A percentile compares a stretch with the other conserved stretches of the same genome.
Evolutionary conservation across 2,329 filamentous ascomycete species (phyloP).

Genomic region (Xylariaceae sp.): DNA sequence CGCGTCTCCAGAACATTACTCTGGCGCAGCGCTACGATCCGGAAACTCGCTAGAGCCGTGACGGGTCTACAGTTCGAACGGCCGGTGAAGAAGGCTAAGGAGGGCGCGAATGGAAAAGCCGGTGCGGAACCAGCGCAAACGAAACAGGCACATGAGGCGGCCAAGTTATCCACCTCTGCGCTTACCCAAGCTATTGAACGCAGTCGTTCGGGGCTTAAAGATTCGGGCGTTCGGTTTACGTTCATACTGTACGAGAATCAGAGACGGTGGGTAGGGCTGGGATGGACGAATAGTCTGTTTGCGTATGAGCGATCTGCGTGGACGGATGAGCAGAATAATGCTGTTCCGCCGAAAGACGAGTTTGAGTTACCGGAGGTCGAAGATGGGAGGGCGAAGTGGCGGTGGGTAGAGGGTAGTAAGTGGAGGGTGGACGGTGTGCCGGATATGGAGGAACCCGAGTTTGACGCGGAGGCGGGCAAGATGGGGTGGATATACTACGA

Average conservation of each 20-base stretch:
- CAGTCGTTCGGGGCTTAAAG: conserved; percentile 45
- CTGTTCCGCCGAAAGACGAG: conserved; percentile 70
- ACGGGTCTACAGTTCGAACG: conserved; percentile 76
- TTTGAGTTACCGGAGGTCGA: conserved; percentile 63
- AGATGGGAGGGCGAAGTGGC: conserved; percentile 58
- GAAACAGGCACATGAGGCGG: conserved; percentile 38
- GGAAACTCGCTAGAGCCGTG: conserved; percentile 65
- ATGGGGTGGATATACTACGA: conserved; percentile 97
- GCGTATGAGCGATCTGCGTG: conserved; percentile 86
- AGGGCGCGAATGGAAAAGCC: conserved; percentile 20
- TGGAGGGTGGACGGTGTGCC: conserved; percentile 82
- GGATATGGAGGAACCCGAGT: conserved; percentile 50
- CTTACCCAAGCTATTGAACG: conserved; percentile 35
- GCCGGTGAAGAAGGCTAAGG: conserved; percentile 33
- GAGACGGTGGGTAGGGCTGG: conserved; percentile 87
- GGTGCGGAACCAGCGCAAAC: conserved; percentile 15
- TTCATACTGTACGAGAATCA: conserved; percentile 98
- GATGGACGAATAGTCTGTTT: conserved; percentile 90
- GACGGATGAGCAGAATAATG: conserved; percentile 93
- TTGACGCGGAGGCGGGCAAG: conserved; percentile 59
- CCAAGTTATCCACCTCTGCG: conserved; percentile 30
- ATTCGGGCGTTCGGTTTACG: conserved; percentile 87
- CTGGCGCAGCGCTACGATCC: conserved; percentile 80
- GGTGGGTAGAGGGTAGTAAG: conserved; percentile 80
- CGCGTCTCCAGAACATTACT: conserved; percentile 82